Percentiles rank a stretch among this genome's conserved stretches.
phyloP scores from a whole-genome alignment of 2,329 filamentous ascomycete species.

The Dactylellina haptotyla region DNA sequence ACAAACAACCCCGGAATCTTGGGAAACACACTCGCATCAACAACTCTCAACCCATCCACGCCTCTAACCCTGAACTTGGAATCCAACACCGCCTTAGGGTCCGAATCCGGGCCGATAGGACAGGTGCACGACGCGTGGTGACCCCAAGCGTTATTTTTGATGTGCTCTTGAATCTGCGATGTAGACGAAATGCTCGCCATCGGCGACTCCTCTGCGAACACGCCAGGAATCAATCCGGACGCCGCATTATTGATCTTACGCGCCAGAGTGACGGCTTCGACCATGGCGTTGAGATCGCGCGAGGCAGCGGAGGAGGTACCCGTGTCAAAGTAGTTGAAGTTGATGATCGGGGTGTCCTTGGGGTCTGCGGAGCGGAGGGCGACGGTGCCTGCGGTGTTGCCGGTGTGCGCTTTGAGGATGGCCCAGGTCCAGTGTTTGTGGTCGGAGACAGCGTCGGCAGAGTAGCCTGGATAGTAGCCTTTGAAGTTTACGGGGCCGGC shows the following conservation, averaged over 20 bases:
- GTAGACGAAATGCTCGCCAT: neutral
- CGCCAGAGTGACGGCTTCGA: slow-evolving; percentile 68
- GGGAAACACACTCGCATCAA: slow-evolving; percentile 71
- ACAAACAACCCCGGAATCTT: slow-evolving; percentile 65
- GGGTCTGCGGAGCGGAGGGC: slow-evolving; percentile 71
- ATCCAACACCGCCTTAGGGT: slow-evolving; percentile 69
- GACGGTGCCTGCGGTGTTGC: slow-evolving; percentile 72
- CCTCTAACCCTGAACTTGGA: slow-evolving; percentile 69
- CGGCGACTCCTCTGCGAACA: slow-evolving; percentile 36
- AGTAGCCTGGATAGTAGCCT: slow-evolving; percentile 64
- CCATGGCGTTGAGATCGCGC: slow-evolving; percentile 67
- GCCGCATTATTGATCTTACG: slow-evolving; percentile 64
- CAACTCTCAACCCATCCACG: slow-evolving; percentile 68
- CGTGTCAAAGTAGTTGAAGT: slow-evolving; percentile 71
- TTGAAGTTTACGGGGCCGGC: slow-evolving; percentile 57
- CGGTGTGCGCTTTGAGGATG: slow-evolving; percentile 72
- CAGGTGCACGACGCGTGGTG: slow-evolving; percentile 70
- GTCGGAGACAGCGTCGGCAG: slow-evolving; percentile 63
- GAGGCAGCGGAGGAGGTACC: slow-evolving; percentile 63
- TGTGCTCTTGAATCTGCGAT: slow-evolving; percentile 61
- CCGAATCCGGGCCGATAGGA: slow-evolving; percentile 67
- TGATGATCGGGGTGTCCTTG: slow-evolving; percentile 71
- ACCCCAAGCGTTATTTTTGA: slow-evolving; percentile 67
- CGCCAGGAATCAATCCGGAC: too few species aligned
- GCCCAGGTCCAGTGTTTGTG: slow-evolving; percentile 65